Evolutionary conservation across 2,329 filamentous ascomycete genomes (phyloP).

Genomic region (Esteya vermicola): DNA sequence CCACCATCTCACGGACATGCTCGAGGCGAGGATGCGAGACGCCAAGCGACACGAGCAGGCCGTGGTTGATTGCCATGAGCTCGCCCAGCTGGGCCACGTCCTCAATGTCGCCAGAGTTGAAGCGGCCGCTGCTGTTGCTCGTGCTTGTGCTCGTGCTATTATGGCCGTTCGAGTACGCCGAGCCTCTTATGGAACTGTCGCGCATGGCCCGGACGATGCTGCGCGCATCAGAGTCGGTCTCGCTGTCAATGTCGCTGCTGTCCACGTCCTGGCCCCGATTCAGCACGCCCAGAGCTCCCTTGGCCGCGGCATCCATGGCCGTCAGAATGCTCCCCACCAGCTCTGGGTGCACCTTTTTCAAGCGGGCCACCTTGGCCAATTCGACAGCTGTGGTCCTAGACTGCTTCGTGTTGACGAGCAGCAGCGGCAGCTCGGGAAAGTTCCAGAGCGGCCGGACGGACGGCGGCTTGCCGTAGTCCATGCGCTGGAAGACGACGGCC

Average conservation of each 20-base stretch:
- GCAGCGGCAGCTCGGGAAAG: constrained; percentile 82
- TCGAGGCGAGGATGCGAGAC: constrained; percentile 92
- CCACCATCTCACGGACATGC: constrained; percentile 78
- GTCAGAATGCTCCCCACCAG: constrained; percentile 72
- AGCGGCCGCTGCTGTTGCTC: constrained; percentile 23
- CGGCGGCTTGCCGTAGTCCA: constrained; percentile 64
- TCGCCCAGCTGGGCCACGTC: constrained; percentile 66
- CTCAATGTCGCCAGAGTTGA: constrained; percentile 44
- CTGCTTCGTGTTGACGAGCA: constrained; percentile 82
- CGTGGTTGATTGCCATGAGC: constrained; percentile 87
- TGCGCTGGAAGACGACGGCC: constrained; percentile 78
- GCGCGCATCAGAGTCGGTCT: background rate
- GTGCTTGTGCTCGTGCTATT: constrained; percentile 42
- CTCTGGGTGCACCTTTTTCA: constrained; percentile 58
- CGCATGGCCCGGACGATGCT: too few relatives aligned
- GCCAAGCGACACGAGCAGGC: constrained; percentile 75
- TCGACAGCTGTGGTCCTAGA: constrained; percentile 73
- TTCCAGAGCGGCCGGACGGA: constrained; percentile 62
- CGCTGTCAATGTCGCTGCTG: constrained; percentile 2
- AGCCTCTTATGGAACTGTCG: too few relatives aligned
- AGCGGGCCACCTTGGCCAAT: constrained; percentile 67
- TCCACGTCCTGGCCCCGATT: constrained; percentile 19
- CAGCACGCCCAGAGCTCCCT: constrained; percentile 39
- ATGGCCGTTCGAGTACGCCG: constrained; percentile 40
- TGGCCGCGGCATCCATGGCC: constrained; percentile 63